Conservation (phyloP, 108 stramenopile genomes). For the Parmales sp. region DNA sequence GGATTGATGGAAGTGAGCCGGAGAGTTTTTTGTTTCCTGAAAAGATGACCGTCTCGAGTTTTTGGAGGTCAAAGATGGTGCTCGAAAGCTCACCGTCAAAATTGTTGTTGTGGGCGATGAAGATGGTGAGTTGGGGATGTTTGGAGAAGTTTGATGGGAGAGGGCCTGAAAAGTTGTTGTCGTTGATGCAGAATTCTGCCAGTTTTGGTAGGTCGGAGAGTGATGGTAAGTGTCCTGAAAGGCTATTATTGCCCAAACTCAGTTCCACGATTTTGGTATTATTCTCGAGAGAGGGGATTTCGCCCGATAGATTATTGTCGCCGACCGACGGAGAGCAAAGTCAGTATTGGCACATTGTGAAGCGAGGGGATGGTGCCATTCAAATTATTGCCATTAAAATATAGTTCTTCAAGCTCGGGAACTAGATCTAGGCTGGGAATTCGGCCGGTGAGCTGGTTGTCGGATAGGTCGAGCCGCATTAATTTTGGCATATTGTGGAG, state of each 20-base stretch:
- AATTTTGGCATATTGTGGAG: background rate
- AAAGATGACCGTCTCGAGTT: background rate
- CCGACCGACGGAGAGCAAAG: too few species aligned
- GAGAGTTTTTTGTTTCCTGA: conserved; percentile 6
- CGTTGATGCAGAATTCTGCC: too few species aligned
- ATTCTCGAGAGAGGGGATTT: too few species aligned
- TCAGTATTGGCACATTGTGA: background rate
- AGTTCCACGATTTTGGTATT: too few species aligned
- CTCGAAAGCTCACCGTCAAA: background rate
- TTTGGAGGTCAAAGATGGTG: conserved; percentile 6
- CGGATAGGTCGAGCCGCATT: background rate
- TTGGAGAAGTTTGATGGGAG: conserved; percentile 11
- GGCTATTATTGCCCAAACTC: too few species aligned
- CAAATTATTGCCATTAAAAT: background rate
- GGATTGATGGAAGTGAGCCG: background rate
- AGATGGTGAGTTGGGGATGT: background rate
- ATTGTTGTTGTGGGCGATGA: conserved; percentile 7
- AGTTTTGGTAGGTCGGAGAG: too few species aligned
- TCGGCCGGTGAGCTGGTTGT: conserved; percentile 7
- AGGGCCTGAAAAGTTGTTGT: too few species aligned
- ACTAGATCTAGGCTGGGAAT: too few species aligned
- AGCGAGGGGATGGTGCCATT: background rate
- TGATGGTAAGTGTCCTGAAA: too few species aligned
- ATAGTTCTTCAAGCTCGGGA: too few species aligned
- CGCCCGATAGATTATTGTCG: too few species aligned